Conservation (phyloP, 1,139 yeast species). For the Petasospora rhodanensis region DNA sequence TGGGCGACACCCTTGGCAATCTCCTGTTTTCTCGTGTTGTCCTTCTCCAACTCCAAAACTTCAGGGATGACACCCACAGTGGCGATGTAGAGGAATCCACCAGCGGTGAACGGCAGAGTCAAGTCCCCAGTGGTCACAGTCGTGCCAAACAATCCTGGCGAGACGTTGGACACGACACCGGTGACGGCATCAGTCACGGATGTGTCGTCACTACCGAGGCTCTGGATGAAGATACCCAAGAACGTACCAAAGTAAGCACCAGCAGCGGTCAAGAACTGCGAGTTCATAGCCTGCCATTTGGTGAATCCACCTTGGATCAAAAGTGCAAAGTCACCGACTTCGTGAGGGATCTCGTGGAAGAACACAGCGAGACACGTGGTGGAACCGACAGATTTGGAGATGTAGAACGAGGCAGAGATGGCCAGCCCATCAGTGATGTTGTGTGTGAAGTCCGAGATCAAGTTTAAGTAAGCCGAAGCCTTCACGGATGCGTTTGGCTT, state of each 20-base stretch:
- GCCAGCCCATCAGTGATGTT: slow-evolving; percentile 71
- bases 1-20: slow-evolving; percentile 36
- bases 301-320: slow-evolving; percentile 61
- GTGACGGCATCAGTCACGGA: no score
- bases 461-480: slow-evolving; percentile 54
- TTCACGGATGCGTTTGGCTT: slow-evolving; percentile 34
- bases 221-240: slow-evolving; percentile 50
- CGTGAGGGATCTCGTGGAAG: slow-evolving; percentile 73
- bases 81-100: slow-evolving; percentile 64
- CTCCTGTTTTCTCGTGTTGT: slow-evolving; percentile 33
- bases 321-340: slow-evolving; percentile 68
- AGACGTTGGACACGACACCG: slow-evolving; percentile 17
- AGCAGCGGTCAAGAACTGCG: slow-evolving; percentile 56
- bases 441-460: slow-evolving; percentile 63
- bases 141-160: slow-evolving; percentile 44
- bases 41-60: slow-evolving; percentile 40
- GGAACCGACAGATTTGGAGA: slow-evolving; percentile 52
- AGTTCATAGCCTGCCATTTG: slow-evolving; percentile 54
- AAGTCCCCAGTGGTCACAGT: slow-evolving; percentile 44
- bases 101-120: slow-evolving; percentile 67
- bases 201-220: no score
- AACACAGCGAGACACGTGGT: slow-evolving; percentile 62
- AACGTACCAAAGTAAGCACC: slow-evolving; percentile 64
- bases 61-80: slow-evolving; percentile 65
- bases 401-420: slow-evolving; percentile 59